Evolutionary conservation across 441 rosid genomes (phyloP).

Genomic region (Breynia disticha): DNA sequence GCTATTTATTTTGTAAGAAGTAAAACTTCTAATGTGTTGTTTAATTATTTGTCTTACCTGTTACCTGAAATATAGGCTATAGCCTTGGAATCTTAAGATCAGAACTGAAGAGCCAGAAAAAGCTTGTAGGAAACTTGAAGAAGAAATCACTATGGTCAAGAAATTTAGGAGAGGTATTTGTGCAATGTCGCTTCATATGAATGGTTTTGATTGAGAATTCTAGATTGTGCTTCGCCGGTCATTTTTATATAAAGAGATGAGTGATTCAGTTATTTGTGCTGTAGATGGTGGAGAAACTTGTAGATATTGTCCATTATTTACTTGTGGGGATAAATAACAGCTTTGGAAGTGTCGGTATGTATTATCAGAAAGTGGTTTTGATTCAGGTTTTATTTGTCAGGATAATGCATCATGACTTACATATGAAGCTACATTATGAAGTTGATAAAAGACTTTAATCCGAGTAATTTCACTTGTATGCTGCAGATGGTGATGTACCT

Average conservation of each 20-base stretch:
- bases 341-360: constrained; percentile 73
- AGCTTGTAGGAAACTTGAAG: constrained; percentile 70
- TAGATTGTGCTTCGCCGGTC: too few relatives aligned
- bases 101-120: constrained; percentile 77
- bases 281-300: constrained; percentile 96
- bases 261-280: not conserved
- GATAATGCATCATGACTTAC: too few relatives aligned
- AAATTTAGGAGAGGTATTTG: constrained; percentile 87
- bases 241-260: too few relatives aligned
- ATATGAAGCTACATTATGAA: too few relatives aligned
- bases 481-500: constrained; percentile 43
- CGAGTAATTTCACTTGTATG: not conserved
- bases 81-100: constrained; percentile 64
- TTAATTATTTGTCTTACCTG: not conserved
- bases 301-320: constrained; percentile 82
- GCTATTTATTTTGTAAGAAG: too few relatives aligned
- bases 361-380: constrained; percentile 4
- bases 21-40: not conserved
- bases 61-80: constrained; percentile 14
- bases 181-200: not conserved
- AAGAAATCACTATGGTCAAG: constrained; percentile 96
- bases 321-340: constrained; percentile 73
- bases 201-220: too few relatives aligned
- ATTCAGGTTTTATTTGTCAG: too few relatives aligned
- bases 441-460: not conserved